Evolutionary conservation across 495 filamentous ascomycete genomes (phyloP).

Genomic region (Echria macrotheca): DNA sequence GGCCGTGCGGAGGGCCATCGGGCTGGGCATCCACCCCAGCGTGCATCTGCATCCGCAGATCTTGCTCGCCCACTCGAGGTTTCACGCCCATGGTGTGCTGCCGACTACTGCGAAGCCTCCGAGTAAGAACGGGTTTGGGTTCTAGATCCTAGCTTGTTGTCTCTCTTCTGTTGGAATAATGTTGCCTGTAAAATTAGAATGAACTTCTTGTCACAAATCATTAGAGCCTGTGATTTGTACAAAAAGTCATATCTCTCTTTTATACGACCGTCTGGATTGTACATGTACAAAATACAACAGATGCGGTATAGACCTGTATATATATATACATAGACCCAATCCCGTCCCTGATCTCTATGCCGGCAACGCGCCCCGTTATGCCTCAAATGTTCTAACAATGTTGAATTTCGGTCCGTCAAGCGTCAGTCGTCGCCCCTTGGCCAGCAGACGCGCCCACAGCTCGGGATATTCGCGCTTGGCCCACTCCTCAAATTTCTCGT

Average conservation of each 20-base stretch:
- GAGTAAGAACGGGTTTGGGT: neutral
- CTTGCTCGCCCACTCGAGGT: constrained; percentile 35
- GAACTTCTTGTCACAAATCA: too few relatives aligned
- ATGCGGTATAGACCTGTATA: constrained; percentile 8
- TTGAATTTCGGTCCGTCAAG: constrained; percentile 38
- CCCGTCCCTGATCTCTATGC: neutral
- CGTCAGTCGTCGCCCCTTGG: constrained; percentile 34
- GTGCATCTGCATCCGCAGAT: constrained; percentile 92
- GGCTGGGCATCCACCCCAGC: constrained; percentile 85
- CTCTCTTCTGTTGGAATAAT: too few relatives aligned
- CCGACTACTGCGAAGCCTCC: neutral
- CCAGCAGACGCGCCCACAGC: constrained; percentile 59
- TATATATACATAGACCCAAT: neutral
- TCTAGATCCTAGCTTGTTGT: neutral
- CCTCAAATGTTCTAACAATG: constrained; percentile 37
- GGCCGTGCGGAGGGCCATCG: constrained; percentile 81
- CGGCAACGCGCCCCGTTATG: too few relatives aligned
- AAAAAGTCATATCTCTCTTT: too few relatives aligned
- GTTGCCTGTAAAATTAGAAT: neutral
- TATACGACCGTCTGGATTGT: neutral
- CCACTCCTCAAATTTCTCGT: constrained; percentile 69
- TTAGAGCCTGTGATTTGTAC: too few relatives aligned
- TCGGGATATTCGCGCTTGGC: constrained; percentile 58
- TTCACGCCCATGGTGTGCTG: neutral
- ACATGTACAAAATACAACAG: constrained; percentile 12